These are phyloP conservation scores for Telopea speciosissima DNA, from an alignment of 177 flowering plant genomes.

Conservation along the genomic window DNA sequence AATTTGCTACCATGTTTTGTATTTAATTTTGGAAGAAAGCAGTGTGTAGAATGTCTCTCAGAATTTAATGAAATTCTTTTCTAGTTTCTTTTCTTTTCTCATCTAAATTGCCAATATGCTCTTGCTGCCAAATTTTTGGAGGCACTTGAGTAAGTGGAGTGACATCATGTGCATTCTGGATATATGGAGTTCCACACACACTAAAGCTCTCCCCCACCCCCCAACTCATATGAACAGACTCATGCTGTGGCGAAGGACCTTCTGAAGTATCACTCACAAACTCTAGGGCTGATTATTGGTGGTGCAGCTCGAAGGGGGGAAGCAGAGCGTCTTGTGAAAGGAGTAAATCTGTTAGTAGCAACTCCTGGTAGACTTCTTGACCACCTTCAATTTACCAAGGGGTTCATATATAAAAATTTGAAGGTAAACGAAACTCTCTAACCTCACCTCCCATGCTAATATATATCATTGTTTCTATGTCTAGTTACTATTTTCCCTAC, in stretches of 20 bases:
- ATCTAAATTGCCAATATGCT: neutral
- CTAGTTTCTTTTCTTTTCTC: neutral
- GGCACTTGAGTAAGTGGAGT: no score
- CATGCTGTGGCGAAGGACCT: conserved; percentile 93
- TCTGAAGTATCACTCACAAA: conserved; percentile 80
- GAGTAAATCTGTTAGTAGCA: conserved; percentile 76
- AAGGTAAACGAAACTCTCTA: conserved; percentile 38
- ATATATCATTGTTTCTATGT: no score
- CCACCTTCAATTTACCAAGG: conserved; percentile 88
- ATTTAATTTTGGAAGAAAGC: neutral
- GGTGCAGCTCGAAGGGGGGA: conserved; percentile 78
- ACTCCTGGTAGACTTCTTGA: conserved; percentile 97
- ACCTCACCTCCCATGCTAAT: neutral
- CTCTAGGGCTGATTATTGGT: conserved; percentile 85
- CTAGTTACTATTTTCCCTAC: neutral
- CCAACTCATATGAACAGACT: conserved; percentile 41
- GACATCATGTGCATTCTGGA: neutral
- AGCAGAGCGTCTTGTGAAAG: conserved; percentile 85
- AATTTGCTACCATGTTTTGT: no score
- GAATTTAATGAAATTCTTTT: neutral
- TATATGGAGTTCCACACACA: neutral
- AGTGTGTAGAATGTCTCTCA: neutral
- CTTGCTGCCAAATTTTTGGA: neutral
- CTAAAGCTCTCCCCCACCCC: neutral
- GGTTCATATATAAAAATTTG: conserved; percentile 72